Percentiles rank a stretch among this genome's conserved stretches.
These are phyloP conservation scores for Rubroshorea leprosula DNA, from an alignment of 345 rosid genomes.

Conservation along the genomic window DNA sequence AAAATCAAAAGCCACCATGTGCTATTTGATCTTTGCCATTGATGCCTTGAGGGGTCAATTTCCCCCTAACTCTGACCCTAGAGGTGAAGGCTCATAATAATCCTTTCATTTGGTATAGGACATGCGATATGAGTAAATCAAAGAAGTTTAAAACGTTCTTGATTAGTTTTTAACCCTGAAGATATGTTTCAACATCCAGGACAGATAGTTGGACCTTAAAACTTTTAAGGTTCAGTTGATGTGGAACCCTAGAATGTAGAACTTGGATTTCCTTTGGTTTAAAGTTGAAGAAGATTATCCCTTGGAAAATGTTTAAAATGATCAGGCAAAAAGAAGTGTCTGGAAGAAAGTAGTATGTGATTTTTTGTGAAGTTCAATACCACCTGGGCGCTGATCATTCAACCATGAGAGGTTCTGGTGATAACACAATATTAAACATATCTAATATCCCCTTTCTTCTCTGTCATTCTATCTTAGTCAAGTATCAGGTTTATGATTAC, in stretches of 20 bases:
- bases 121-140: no score
- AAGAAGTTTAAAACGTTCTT: background rate
- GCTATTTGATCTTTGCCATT: constrained; percentile 10
- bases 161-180: background rate
- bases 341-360: no score
- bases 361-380: no score
- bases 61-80: no score
- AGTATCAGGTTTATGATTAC: background rate
- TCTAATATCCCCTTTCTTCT: background rate
- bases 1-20: background rate
- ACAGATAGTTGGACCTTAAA: background rate
- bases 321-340: no score
- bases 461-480: background rate
- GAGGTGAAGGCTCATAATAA: background rate
- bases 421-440: no score
- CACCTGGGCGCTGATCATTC: no score
- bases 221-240: background rate
- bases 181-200: background rate
- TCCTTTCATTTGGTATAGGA: background rate
- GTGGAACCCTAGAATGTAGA: background rate
- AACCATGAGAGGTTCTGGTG: no score
- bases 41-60: background rate
- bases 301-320: no score
- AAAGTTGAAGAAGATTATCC: no score
- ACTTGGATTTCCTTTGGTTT: background rate